Base-by-base conservation (phyloP, 495 filamentous ascomycete species). In the Amorphotheca resinae region DNA sequence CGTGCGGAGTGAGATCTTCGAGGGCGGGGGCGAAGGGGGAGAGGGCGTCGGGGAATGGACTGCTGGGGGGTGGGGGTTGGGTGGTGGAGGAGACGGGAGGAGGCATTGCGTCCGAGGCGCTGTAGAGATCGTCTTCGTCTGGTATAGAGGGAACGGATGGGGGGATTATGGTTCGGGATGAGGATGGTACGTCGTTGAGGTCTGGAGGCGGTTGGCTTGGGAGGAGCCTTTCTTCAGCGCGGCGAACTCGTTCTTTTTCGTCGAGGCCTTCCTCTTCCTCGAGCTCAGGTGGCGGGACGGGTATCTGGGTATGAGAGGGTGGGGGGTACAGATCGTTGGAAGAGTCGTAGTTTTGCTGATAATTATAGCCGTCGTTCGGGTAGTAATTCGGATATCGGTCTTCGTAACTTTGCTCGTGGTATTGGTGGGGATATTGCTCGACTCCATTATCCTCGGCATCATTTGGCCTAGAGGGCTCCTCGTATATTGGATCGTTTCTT, bases 221-320 rank as follows among this genome's bases (percentile, higher is more conserved):
- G 0, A 88, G 61, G 17, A 87, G 61, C 26, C 68, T 68, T 51
- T 78, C 67, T 59, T 88, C 82, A 6, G 80, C 80, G 32, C 65
- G 70, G 25, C 75, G 70, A 36, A 83, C 52, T 34, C 79, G 73
- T 28, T 77, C 69, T 55, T 88, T 88, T 46, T 88, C 84, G 21
- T 73, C 74, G 9, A 76, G 56, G 15, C 65, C 64, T 37, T 70
- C 72, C 28, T 80, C 74, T 1, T 66, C 51, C 7, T 58, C 47
- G 14, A 72, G 12, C 22, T 75, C 66, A 8, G 77, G 79, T 9
- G 69, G 69, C 9, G 76, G 70, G 3, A 51, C 45, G 15, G 26
- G 38, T 40, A 64, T 60, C 22, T 44, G 17, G 49, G 53, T 11
- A 52, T 58, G 12, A 42, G 43, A 12, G 52, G 54, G 33, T 46